Base-by-base conservation (phyloP, 2,329 filamentous ascomycete genomes). In the Ampelomyces quisqualis region DNA sequence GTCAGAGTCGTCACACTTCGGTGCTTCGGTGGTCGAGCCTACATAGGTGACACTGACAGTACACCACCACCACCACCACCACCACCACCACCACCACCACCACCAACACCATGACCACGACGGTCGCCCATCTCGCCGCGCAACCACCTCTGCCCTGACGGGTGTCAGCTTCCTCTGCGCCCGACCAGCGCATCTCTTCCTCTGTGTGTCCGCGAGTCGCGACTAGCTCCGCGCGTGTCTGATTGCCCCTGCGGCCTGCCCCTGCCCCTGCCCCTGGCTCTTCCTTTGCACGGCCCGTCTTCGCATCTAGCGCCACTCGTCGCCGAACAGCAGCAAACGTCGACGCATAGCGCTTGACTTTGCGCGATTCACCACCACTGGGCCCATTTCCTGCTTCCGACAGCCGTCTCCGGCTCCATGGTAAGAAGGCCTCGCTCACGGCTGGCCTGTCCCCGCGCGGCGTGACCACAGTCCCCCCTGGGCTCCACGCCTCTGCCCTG, bases 341-440 rank as follows among this genome's bases (percentile, higher is more conserved):
- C 58, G 40, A 51, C 58, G 57, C 58, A 59, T 59, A 53, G 60
- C 56, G 54, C 49, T 38, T 49, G 45, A 58, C 56, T 51, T 40
- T 49, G 45, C 55, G 48, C 46, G 55, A 57, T 51, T 61, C 60
- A 53, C 40, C 15, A 47, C 33, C 36, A 42, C 46, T 51, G 45
- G 38, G 47, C 39, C 51, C 60, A n/a, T 59, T 58, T 44, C 51
- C 62, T 58, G 56, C 61, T 62, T 62, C 57, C 54, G 64, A 64
- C 58, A 61, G 53, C 37, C 47, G 51, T 56, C 57, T 54, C 64
- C 64, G 59, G 53, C 52, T 66, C 64, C 62, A 67, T 67, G 63
- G 62, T 68, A 67, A 65, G 46, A 43, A 44, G 57, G 38, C 51
- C 45, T 50, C 56, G 52, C 49, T 59, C 55, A 54, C 40, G 53